Conservation (phyloP, 169 alveolate genomes). For the Toxoplasma gondii region DNA sequence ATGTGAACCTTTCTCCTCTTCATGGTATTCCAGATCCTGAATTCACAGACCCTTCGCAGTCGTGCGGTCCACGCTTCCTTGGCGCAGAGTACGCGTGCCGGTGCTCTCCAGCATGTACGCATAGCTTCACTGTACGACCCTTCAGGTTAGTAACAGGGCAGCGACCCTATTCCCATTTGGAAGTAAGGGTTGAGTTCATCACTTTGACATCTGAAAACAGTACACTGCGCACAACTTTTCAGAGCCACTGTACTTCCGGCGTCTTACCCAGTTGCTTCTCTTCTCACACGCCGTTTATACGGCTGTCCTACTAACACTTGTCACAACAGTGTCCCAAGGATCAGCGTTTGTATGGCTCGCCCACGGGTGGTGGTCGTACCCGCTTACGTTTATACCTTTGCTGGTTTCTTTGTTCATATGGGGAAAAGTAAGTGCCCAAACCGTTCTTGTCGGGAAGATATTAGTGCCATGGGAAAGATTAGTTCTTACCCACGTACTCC, state of each 20-base stretch:
- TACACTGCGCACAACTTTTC: neutral
- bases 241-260: constrained; percentile 56
- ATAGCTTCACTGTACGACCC: neutral
- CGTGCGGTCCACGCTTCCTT: constrained; percentile 6
- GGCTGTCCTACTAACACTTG: constrained; percentile 37
- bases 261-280: constrained; percentile 62
- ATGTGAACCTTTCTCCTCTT: no score
- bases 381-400: constrained; percentile 55
- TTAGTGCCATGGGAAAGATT: neutral
- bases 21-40: neutral
- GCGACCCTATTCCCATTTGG: constrained; percentile 21
- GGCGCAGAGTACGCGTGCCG: neutral
- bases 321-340: constrained; percentile 20
- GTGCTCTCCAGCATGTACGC: neutral
- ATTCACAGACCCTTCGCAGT: constrained; percentile 25
- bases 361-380: constrained; percentile 49
- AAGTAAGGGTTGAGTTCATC: neutral
- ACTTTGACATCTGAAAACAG: no score
- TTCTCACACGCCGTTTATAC: constrained; percentile 62
- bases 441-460: neutral
- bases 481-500: neutral
- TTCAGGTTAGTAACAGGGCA: constrained; percentile 39
- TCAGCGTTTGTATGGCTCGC: constrained; percentile 40
- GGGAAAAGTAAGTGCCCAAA: constrained; percentile 19
- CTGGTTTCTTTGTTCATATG: constrained; percentile 24